Base-by-base conservation (phyloP, 23 red algal genomes). In the Pyropia yezoensis region DNA sequence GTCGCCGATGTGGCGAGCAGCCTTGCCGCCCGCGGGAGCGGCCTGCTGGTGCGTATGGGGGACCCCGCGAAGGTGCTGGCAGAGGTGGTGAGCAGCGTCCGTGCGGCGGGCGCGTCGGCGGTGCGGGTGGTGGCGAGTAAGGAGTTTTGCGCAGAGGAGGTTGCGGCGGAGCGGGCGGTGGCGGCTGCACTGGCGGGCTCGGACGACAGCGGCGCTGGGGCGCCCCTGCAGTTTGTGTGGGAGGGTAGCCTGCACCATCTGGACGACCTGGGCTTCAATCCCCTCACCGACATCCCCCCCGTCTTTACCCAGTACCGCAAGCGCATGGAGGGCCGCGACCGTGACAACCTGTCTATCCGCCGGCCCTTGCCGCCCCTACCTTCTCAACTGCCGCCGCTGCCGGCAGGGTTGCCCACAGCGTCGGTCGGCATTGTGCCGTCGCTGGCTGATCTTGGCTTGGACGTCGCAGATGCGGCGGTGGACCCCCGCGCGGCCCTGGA, bases 231-330 rank as follows among this genome's bases (percentile, higher is more conserved):
- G 30, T 77, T 76, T 59, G 27, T 83, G 24, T 82, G 80, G 75
- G 81, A 70, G 50, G 67, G 63, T 18, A 87, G 74, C 21, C 49
- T 95, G 58, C 72, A 87, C 59, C 89, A 95, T 47, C 27, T 80
- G 50, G 70, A 88, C 70, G 89, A 95, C 45, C 57, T 95, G n/a
- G 70, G 70, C 25, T 80, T 86, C 22, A 80, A 82, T 33, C 67
- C 88, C 19, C 67, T 63, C 20, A 65, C 63, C 27, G 61, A 34
- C 18, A 23, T 83, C 27, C 89, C 89, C 3, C 27, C 59, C 18
- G 83, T 83, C 1, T 95, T 95, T 50, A 87, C 89, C 3, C 73
- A 62, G 15, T 95, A 74, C 34, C 75, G 89, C 17, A 86, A 87
- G 51, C 22, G 70, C 18, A 65, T 95, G 23, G 89, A 95, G 65